Percentiles rank a stretch among this genome's conserved stretches.
Conservation (phyloP, 768 basidiomycete species). For the Erythrobasidium yunnanense region DNA sequence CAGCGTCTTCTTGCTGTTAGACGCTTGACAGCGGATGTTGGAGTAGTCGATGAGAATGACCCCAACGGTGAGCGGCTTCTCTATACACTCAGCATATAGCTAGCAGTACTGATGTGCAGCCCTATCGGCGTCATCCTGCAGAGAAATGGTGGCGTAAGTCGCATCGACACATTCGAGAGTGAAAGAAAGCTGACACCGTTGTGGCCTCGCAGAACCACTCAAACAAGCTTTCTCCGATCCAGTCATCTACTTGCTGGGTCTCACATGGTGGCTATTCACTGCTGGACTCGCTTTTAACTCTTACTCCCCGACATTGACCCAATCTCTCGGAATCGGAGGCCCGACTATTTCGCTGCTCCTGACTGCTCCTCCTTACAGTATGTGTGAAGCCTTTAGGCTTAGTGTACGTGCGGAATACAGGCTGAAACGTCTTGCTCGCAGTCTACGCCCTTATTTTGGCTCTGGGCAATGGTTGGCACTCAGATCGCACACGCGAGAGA, state of each 20-base stretch:
- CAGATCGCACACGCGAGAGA: constrained; percentile 60
- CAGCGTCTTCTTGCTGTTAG: constrained; percentile 38
- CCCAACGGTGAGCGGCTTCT: no score
- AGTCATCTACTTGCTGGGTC: background rate
- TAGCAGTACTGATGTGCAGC: no score
- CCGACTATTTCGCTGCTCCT: background rate
- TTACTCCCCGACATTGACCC: background rate
- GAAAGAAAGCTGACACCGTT: background rate
- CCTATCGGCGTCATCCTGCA: no score
- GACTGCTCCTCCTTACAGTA: background rate
- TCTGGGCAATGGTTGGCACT: constrained; percentile 45
- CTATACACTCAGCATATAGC: no score
- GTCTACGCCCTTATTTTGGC: background rate
- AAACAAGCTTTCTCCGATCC: background rate
- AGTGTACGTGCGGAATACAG: background rate
- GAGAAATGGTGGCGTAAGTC: background rate
- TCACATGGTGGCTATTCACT: background rate
- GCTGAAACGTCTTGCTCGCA: background rate
- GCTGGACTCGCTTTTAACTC: background rate
- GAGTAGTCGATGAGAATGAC: constrained; percentile 32
- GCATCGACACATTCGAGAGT: background rate
- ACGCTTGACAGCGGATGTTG: constrained; percentile 40
- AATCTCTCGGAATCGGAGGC: background rate
- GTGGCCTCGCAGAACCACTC: background rate
- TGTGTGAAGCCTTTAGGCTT: background rate